Evolutionary conservation across 169 alveolate species (phyloP), one percentile per base, ranked within the genome.

Genomic region (Cryptosporidium andersoni): DNA sequence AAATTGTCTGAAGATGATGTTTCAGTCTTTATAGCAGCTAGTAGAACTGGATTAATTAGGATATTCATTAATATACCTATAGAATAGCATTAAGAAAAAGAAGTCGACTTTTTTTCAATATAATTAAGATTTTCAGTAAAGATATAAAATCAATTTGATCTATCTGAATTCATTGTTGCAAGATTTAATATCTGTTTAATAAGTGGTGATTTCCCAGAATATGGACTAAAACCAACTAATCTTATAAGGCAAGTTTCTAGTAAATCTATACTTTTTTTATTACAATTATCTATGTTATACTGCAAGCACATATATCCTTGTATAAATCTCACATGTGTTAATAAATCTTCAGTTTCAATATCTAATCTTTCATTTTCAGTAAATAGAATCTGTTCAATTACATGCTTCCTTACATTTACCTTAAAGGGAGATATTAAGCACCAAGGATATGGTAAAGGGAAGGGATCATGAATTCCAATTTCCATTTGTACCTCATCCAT

Each of bases 241-340:
- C 60, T 14, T 6, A 58, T 63, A 34, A 11, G 39, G 25, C 25
- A 25, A 25, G 25, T 25, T 25, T 25, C 25, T 25, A 25, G 25
- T 25, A 25, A 25, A 25, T 0, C 25, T 0, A 25, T 0, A 25
- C 0, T 25, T 0, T 40, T 43, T 74, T 9, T 58, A 11, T 14
- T 45, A 4, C 56, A 39, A 40, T 67, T 65, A 39, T 6, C 7
- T 7, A 14, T 5, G 14, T 9, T 65, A 14, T 16, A 37, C 45
- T 74, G 55, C 5, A 74, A 45, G 39, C 85, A 74, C 58, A 74
- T 74, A 34, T 56, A 58, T 53, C 85, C 85, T 14, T 74, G 85
- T 7, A 74, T 49, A 58, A 74, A 74, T 6, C 68, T 66, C 42
- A 74, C 85, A 36, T 58, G 48, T 34, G 51, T 37, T 42, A 74